Conservation (phyloP, 257 asterid species). For the Mitragyna speciosa region DNA sequence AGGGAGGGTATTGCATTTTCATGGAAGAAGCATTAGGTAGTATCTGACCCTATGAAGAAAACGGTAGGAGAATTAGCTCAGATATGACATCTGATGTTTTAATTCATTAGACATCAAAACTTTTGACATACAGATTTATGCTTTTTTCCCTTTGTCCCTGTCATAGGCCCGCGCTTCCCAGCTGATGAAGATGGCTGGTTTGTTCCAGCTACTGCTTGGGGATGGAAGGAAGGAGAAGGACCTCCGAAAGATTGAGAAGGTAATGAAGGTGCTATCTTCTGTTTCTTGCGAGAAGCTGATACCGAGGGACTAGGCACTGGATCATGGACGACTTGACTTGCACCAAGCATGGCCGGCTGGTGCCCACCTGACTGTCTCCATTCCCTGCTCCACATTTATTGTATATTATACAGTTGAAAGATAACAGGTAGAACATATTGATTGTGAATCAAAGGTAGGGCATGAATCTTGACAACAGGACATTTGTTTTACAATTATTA, state of each 20-base stretch:
- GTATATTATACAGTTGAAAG: background rate
- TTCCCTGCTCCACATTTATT: conserved; percentile 22
- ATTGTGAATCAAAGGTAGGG: background rate
- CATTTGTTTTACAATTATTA: background rate
- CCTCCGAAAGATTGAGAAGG: conserved; percentile 34
- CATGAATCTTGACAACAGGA: no score
- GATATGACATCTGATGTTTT: background rate
- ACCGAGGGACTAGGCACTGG: conserved; percentile 37
- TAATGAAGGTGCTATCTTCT: conserved; percentile 25
- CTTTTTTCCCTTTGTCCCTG: conserved; percentile 57
- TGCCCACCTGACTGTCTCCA: conserved; percentile 37
- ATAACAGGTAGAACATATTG: background rate
- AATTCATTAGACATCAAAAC: background rate
- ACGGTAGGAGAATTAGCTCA: background rate
- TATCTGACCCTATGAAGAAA: conserved; percentile 37
- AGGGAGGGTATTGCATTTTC: conserved; percentile 65
- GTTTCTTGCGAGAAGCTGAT: conserved; percentile 35
- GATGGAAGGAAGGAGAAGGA: conserved; percentile 29
- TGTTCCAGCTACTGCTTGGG: conserved; percentile 28
- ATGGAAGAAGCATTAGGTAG: conserved; percentile 57
- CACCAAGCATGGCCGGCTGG: conserved; percentile 27
- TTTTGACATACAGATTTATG: conserved; percentile 53
- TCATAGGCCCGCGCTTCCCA: conserved; percentile 55
- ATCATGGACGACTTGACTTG: conserved; percentile 34
- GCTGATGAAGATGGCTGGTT: conserved; percentile 69